phyloP scores from a whole-genome alignment of 768 basidiomycete species.

The Boletus coccyginus region DNA sequence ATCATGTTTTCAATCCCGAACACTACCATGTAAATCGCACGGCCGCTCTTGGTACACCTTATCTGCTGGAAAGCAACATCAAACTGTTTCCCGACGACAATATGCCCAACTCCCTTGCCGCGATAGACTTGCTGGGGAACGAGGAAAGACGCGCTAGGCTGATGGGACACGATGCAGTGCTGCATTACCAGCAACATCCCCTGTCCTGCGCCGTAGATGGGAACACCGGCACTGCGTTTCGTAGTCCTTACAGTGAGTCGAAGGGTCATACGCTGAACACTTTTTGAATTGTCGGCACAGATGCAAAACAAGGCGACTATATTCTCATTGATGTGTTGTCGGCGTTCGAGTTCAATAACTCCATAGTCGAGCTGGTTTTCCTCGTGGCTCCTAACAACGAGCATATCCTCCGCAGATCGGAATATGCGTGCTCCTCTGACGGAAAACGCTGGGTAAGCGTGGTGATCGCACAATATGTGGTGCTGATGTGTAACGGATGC shows the following conservation, averaged over 20 bases:
- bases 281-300: conserved; percentile 18
- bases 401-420: conserved; percentile 27
- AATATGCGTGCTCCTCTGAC: conserved; percentile 31
- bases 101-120: conserved; percentile 21
- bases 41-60: conserved; percentile 44
- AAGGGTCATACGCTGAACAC: background rate
- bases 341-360: conserved; percentile 16
- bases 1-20: background rate
- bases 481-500: background rate
- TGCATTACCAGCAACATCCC: conserved; percentile 43
- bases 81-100: conserved; percentile 37
- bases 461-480: background rate
- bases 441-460: conserved; percentile 33
- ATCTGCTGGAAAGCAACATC: conserved; percentile 54
- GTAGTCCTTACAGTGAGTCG: conserved; percentile 45
- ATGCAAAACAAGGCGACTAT: conserved; percentile 35
- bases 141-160: conserved; percentile 35
- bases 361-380: conserved; percentile 32
- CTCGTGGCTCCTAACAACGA: conserved; percentile 36
- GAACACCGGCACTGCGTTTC: conserved; percentile 46
- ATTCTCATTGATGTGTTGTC: conserved; percentile 39
- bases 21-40: conserved; percentile 26
- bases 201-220: conserved; percentile 59
- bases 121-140: conserved; percentile 41
- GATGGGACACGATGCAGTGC: conserved; percentile 34